Base-by-base conservation (phyloP, 768 basidiomycete species). In the Boletus eberwhitei region DNA sequence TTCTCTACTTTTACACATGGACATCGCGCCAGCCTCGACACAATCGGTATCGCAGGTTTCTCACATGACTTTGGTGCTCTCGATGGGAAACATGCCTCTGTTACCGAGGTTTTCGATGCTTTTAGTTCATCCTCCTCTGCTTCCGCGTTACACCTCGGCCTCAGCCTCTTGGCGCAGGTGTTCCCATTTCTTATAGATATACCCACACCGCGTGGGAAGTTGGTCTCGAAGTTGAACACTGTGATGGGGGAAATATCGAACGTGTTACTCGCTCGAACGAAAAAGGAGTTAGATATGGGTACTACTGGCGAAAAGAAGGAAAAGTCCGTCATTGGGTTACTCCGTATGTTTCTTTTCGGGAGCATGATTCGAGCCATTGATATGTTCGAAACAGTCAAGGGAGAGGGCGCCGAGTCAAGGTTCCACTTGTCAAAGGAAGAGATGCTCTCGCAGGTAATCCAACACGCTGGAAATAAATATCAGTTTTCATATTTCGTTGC, bases 31-130 rank as follows among this genome's bases (percentile, higher is more conserved):
- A 29, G 29, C 9, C 29, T 29, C 9, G 84, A 86, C 59, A 75
- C 76, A 3, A 75, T 86, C 42, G 83, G 83, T 19, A 79, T 84
- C 36, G 82, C 82, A 11, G 83, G 82, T 2, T 86, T 86, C 57
- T 78, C 79, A 0, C 78, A 85, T 58, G 75, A 84, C 60, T 86
- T 86, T 59, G 76, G 76, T 26, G 68, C 79, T 1, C 71, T 85
- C 16, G 75, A 80, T 2, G 83, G 83, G 3, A 75, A 80, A 54
- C 64, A 63, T 22, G 68, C 77, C 3, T 51, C 73, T 4, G 72
- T 83, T 7, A 68, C 73, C 5, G 66, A 74, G 3, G 63, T 72
- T 7, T 78, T 81, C n/a, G 75, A 77, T 12, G 58, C 71, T 0
- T 73, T 78, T 52, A 48, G 21, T 7, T 53, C 59, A 29, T 29